phyloP scores from a whole-genome alignment of 768 basidiomycete species.

The Mycena capillaripes region DNA sequence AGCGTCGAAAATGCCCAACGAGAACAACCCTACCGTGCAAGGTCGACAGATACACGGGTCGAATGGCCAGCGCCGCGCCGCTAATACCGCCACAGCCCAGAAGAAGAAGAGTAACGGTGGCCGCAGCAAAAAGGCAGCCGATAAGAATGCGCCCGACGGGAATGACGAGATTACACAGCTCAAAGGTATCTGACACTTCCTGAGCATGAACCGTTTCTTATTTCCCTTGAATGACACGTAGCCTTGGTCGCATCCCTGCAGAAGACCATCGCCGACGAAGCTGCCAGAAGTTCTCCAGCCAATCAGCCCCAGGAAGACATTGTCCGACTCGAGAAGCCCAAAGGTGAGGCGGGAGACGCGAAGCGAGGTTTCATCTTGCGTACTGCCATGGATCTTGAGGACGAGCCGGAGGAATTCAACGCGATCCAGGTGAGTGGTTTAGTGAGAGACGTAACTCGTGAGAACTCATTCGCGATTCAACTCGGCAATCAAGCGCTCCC shows the following conservation, averaged over 20 bases:
- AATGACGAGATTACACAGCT: background rate
- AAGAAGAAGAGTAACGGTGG: background rate
- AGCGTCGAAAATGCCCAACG: background rate
- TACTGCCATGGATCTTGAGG: background rate
- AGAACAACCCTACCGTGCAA: background rate
- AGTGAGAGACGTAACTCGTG: background rate
- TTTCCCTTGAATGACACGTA: too few species aligned
- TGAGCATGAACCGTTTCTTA: too few species aligned
- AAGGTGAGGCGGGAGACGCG: slow-evolving; percentile 28
- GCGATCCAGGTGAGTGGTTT: background rate
- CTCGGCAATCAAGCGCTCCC: background rate
- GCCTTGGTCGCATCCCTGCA: background rate
- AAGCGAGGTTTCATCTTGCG: too few species aligned
- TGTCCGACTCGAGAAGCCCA: slow-evolving; percentile 17
- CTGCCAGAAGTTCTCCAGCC: background rate
- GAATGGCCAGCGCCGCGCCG: background rate
- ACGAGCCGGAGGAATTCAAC: background rate
- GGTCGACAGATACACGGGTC: background rate
- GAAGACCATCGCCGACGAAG: background rate
- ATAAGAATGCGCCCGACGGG: background rate
- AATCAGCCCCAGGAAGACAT: slow-evolving; percentile 2
- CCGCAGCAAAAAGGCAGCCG: background rate
- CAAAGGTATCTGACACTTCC: slow-evolving; percentile 3
- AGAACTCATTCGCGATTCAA: background rate
- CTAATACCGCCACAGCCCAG: too few species aligned